phyloP scores from a whole-genome alignment of 192 early-diverging fungal species.

The Piromyces finnis region DNA sequence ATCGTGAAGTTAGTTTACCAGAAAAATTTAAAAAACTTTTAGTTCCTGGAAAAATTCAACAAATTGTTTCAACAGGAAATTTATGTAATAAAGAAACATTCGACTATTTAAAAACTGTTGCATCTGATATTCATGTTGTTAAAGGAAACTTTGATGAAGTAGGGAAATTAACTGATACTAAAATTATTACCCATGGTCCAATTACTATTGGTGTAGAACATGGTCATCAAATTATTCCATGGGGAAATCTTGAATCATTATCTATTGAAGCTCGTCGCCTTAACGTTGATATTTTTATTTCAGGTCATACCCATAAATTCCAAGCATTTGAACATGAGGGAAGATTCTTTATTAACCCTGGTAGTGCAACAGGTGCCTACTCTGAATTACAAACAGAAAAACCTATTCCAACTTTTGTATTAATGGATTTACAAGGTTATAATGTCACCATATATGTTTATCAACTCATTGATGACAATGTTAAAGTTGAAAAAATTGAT shows the following conservation, averaged over 20 bases:
- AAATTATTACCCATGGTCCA: conserved; percentile 8
- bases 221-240: conserved; percentile 74
- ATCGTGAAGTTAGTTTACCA: conserved; percentile 72
- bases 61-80: conserved; percentile 87
- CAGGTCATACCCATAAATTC: conserved; percentile 77
- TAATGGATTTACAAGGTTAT: conserved; percentile 77
- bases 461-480: conserved; percentile 74
- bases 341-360: conserved; percentile 85
- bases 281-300: conserved; percentile 79
- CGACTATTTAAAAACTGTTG: conserved; percentile 73
- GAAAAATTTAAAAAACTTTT: conserved; percentile 78
- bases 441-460: conserved; percentile 80
- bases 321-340: conserved; percentile 84
- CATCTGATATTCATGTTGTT: conserved; percentile 53
- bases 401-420: conserved; percentile 74
- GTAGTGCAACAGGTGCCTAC: conserved; percentile 84
- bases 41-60: conserved; percentile 89
- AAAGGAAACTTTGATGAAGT: conserved; percentile 73
- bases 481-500: conserved; percentile 45
- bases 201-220: conserved; percentile 60
- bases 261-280: conserved; percentile 66
- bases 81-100: conserved; percentile 60
- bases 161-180: neutral
- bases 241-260: conserved; percentile 49
- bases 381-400: conserved; percentile 5